Percentiles rank a stretch among this genome's conserved stretches.
phyloP scores from a whole-genome alignment of 176 grass and related monocot species.

The Oryza glaberrima region DNA sequence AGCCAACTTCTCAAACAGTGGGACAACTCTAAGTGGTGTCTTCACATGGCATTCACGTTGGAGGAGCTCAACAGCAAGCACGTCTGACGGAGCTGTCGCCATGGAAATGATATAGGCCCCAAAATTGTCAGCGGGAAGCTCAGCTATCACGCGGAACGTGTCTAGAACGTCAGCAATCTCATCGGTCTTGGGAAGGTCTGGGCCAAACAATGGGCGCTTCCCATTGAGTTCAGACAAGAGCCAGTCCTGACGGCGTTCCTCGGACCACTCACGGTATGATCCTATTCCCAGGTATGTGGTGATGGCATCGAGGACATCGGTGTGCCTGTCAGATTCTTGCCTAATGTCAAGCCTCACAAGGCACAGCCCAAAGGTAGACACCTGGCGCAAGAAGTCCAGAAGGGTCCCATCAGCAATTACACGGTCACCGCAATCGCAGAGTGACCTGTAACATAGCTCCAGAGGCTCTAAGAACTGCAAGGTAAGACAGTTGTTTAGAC shows the following conservation, averaged over 20 bases:
- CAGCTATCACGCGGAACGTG: constrained; percentile 69
- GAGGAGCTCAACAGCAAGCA: constrained; percentile 76
- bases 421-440: constrained; percentile 74
- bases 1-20: constrained; percentile 77
- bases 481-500: constrained; percentile 25
- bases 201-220: constrained; percentile 71
- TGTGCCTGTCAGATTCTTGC: constrained; percentile 85
- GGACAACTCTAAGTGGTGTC: constrained; percentile 74
- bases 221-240: constrained; percentile 77
- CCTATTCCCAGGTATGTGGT: constrained; percentile 67
- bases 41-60: constrained; percentile 78
- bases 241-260: constrained; percentile 74
- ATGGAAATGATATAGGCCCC: constrained; percentile 84
- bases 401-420: constrained; percentile 79
- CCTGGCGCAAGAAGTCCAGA: constrained; percentile 84
- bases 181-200: constrained; percentile 67
- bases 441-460: constrained; percentile 75
- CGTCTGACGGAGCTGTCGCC: constrained; percentile 79
- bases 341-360: constrained; percentile 83
- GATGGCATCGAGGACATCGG: constrained; percentile 74
- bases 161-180: constrained; percentile 75
- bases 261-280: constrained; percentile 75
- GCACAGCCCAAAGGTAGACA: constrained; percentile 76
- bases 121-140: constrained; percentile 76
- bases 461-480: constrained; percentile 75